Evolutionary conservation across 169 alveolate genomes (phyloP).

Genomic region (Eimeria brunetti): DNA sequence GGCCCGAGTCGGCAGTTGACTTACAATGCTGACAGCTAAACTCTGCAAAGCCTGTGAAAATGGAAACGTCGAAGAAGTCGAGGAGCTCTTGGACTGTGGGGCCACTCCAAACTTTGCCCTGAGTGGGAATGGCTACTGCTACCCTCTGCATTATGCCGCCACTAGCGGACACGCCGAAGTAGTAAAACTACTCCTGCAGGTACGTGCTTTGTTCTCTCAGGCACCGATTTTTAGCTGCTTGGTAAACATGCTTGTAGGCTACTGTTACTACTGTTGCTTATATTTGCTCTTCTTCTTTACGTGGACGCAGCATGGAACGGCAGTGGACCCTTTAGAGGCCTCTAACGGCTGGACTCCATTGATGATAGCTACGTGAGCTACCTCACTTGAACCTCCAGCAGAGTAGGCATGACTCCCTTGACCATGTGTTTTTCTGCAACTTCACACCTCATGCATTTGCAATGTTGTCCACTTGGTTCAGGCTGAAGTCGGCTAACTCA

Average conservation of each 20-base stretch:
- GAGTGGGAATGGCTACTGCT: slow-evolving; percentile 47
- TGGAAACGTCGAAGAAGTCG: slow-evolving; percentile 53
- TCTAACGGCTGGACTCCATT: slow-evolving; percentile 77
- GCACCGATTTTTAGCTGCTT: not conserved
- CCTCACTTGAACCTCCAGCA: not conserved
- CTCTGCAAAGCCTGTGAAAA: slow-evolving; percentile 77
- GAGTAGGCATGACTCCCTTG: not conserved
- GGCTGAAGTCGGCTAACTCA: slow-evolving; percentile 50
- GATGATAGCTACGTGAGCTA: slow-evolving; percentile 80
- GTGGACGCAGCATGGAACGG: slow-evolving; percentile 67
- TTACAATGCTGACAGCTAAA: slow-evolving; percentile 66
- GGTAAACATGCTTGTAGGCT: not conserved
- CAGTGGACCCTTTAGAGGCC: slow-evolving; percentile 74
- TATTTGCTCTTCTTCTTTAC: not conserved
- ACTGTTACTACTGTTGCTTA: not conserved
- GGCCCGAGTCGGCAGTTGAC: slow-evolving; percentile 9
- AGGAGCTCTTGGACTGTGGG: slow-evolving; percentile 66
- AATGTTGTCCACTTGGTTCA: slow-evolving; percentile 8
- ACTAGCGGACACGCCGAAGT: slow-evolving; percentile 56
- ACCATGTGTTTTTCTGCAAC: not conserved
- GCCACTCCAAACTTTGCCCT: slow-evolving; percentile 76
- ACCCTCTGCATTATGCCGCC: slow-evolving; percentile 75
- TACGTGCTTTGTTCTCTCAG: not conserved
- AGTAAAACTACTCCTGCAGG: slow-evolving; percentile 72
- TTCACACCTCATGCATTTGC: not conserved